Evolutionary conservation across 2,329 filamentous ascomycete genomes (phyloP).

Genomic region (Colletotrichum somersetense): DNA sequence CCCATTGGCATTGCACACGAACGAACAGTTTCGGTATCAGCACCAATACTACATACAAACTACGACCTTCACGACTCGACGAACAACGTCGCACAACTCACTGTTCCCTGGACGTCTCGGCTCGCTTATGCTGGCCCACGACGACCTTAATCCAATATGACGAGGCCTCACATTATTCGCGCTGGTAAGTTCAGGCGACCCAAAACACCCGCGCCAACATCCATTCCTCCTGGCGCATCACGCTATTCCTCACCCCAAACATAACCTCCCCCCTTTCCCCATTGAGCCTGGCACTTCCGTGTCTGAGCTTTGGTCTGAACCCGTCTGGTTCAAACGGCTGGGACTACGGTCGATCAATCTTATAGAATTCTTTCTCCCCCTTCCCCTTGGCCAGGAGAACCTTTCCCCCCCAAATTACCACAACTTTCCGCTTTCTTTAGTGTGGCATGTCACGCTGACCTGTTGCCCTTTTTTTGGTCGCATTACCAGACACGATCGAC

Average conservation of each 20-base stretch:
- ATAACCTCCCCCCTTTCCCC: conserved; percentile 29
- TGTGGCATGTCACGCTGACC: conserved; percentile 39
- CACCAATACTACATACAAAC: conserved; percentile 17
- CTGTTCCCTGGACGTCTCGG: conserved; percentile 24
- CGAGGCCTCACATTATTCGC: conserved; percentile 70
- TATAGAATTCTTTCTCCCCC: conserved; percentile 27
- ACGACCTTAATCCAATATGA: conserved; percentile 60
- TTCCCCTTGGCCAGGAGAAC: conserved; percentile 23
- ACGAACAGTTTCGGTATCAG: not conserved
- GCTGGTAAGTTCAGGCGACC: conserved; percentile 62
- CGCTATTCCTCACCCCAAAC: conserved; percentile 33
- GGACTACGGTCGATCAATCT: conserved; percentile 41
- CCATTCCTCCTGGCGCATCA: conserved; percentile 39
- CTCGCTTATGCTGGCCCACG: conserved; percentile 37
- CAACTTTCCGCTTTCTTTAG: conserved; percentile 9
- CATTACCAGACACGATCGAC: conserved; percentile 85
- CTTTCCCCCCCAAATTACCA: not conserved
- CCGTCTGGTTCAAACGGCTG: conserved; percentile 36
- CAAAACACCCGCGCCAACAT: conserved; percentile 39
- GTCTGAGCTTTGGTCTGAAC: conserved; percentile 42
- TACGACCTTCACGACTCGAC: conserved; percentile 20
- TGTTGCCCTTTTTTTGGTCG: conserved; percentile 25
- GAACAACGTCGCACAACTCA: conserved; percentile 21
- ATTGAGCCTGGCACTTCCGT: conserved; percentile 29
- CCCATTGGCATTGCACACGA: conserved; percentile 6